Conservation (phyloP, 495 filamentous ascomycete species). For the Clavariopsis aquatica region DNA sequence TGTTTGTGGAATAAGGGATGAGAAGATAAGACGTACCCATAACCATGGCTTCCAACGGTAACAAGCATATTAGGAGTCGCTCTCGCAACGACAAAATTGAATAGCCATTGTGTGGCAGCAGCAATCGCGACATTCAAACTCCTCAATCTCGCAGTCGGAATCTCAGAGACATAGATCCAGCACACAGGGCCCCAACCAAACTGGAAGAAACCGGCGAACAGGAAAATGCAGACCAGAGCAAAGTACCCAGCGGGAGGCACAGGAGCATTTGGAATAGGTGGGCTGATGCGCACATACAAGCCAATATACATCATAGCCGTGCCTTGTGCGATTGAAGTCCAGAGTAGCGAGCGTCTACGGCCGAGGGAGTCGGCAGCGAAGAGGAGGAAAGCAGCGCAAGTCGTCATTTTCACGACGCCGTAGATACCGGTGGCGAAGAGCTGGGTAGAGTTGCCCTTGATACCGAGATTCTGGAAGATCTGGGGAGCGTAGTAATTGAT, state of each 20-base stretch:
- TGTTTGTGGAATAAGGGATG: neutral
- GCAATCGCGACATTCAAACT: constrained; percentile 42
- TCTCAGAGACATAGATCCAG: constrained; percentile 47
- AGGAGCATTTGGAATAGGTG: constrained; percentile 52
- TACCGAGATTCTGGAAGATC: constrained; percentile 67
- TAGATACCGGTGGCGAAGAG: constrained; percentile 67
- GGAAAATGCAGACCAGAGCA: constrained; percentile 43
- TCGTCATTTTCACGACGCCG: constrained; percentile 60
- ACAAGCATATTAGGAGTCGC: constrained; percentile 42
- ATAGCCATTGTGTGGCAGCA: constrained; percentile 47
- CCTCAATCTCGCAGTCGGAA: constrained; percentile 40
- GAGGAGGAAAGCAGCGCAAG: constrained; percentile 62
- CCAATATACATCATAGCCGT: constrained; percentile 80
- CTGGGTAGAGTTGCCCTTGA: constrained; percentile 52
- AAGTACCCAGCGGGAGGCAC: constrained; percentile 40
- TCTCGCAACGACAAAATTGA: constrained; percentile 46
- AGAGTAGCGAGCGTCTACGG: constrained; percentile 68
- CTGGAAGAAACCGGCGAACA: constrained; percentile 44
- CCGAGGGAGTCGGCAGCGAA: constrained; percentile 74
- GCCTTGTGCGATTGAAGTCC: constrained; percentile 69
- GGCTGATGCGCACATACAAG: constrained; percentile 72
- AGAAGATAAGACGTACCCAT: constrained; percentile 33
- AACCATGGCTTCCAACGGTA: constrained; percentile 38
- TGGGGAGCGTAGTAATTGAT: constrained; percentile 64
- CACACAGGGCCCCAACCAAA: constrained; percentile 44